These are phyloP conservation scores for cucumber (Cucumis sativus) DNA, from an alignment of 306 rosid species.

Conservation along the genomic window DNA sequence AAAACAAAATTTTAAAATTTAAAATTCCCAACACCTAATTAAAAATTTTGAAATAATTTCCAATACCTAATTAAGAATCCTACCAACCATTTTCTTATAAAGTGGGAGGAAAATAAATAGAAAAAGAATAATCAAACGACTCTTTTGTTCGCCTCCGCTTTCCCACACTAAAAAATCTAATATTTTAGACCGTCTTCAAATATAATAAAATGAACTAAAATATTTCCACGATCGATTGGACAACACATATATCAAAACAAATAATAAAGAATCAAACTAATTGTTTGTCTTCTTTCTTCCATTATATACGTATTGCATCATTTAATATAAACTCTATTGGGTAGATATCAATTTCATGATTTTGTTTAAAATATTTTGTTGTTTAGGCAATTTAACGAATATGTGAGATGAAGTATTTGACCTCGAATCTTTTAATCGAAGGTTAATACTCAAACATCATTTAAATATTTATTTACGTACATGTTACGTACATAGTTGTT, in stretches of 20 bases:
- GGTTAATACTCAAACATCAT: no score
- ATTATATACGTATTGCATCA: background rate
- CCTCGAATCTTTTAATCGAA: no score
- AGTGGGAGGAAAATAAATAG: background rate
- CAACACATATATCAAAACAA: no score
- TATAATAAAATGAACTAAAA: no score
- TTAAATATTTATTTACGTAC: no score
- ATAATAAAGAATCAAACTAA: background rate
- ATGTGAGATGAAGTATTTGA: no score
- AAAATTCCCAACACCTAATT: background rate
- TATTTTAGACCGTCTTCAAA: background rate
- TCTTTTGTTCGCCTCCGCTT: no score
- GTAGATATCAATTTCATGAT: background rate
- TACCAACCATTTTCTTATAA: background rate
- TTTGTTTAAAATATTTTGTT: background rate
- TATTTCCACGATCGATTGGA: no score
- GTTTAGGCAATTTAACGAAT: background rate
- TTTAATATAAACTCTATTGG: no score
- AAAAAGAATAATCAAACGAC: background rate
- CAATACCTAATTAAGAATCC: background rate
- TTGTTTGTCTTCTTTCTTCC: background rate
- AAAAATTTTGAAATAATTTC: background rate
- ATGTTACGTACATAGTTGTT: no score
- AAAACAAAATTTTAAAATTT: background rate
- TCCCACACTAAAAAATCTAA: no score